Percentiles rank a stretch among this genome's conserved stretches.
phyloP scores from a whole-genome alignment of 352 stramenopile genomes.

The Thalassiosira oceanica region DNA sequence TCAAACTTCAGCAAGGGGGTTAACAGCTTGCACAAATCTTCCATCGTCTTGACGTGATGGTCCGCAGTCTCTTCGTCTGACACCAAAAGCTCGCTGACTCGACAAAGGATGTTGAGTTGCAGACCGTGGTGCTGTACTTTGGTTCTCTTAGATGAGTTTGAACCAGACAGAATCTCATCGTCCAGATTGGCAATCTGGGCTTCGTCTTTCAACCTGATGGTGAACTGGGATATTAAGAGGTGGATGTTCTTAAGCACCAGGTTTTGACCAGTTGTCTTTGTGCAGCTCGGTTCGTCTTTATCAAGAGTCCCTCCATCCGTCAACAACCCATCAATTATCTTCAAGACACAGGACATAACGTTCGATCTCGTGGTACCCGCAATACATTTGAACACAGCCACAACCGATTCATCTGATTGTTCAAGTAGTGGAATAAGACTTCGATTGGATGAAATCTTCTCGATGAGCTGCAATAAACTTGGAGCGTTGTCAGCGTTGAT shows the following conservation, averaged over 20 bases:
- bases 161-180: slow-evolving; percentile 13
- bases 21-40: slow-evolving; percentile 66
- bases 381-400: slow-evolving; percentile 73
- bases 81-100: slow-evolving; percentile 71
- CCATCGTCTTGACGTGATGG: slow-evolving; percentile 39
- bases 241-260: slow-evolving; percentile 56
- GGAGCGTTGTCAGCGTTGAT: slow-evolving; percentile 70
- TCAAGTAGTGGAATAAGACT: slow-evolving; percentile 59
- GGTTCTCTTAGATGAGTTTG: slow-evolving; percentile 6
- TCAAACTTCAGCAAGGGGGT: slow-evolving; percentile 69
- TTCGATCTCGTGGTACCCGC: slow-evolving; percentile 46
- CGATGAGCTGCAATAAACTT: slow-evolving; percentile 65
- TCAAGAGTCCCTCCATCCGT: slow-evolving; percentile 36
- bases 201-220: slow-evolving; percentile 34
- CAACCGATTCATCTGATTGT: slow-evolving; percentile 46
- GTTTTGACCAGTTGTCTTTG: slow-evolving; percentile 21
- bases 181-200: slow-evolving; percentile 45
- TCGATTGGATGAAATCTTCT: slow-evolving; percentile 58
- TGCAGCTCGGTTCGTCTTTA: slow-evolving; percentile 3
- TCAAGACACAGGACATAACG: slow-evolving; percentile 60
- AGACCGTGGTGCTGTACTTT: slow-evolving; percentile 34
- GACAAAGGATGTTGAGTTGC: slow-evolving; percentile 73
- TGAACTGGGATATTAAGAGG: slow-evolving; percentile 59
- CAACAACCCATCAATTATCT: slow-evolving; percentile 74
- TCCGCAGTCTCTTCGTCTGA: slow-evolving; percentile 15